Evolutionary conservation across 2,329 filamentous ascomycete genomes (phyloP).

Genomic region (Phaeosphaeriaceae sp.): DNA sequence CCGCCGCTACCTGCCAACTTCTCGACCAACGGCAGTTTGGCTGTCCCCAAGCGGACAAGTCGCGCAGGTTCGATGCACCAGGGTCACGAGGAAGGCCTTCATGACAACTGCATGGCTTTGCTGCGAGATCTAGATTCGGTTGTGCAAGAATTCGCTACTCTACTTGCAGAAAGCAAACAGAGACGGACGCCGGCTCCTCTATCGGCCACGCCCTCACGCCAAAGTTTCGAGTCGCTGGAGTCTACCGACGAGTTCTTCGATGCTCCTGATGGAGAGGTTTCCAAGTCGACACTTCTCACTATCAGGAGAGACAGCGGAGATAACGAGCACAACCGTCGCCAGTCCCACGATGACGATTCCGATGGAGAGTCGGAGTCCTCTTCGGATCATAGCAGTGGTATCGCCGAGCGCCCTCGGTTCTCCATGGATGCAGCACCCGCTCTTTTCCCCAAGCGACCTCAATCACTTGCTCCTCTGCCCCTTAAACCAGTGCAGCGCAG

Average conservation of each 20-base stretch:
- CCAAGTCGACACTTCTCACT: slow-evolving; percentile 71
- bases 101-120: slow-evolving; percentile 85
- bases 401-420: slow-evolving; percentile 46
- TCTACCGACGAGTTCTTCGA: slow-evolving; percentile 94
- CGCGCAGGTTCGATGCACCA: slow-evolving; percentile 50
- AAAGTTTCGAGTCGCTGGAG: slow-evolving; percentile 78
- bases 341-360: slow-evolving; percentile 48
- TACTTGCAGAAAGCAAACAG: slow-evolving; percentile 81
- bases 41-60: slow-evolving; percentile 44
- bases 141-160: slow-evolving; percentile 78
- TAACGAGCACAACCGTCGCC: slow-evolving; percentile 49
- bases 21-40: slow-evolving; percentile 35
- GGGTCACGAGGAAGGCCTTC: slow-evolving; percentile 66
- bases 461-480: slow-evolving; percentile 78
- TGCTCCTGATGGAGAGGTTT: slow-evolving; percentile 67
- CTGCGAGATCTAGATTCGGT: slow-evolving; percentile 84
- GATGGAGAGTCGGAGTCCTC: slow-evolving; percentile 68
- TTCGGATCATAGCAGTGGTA: slow-evolving; percentile 62
- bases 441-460: slow-evolving; percentile 78
- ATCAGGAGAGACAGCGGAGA: slow-evolving; percentile 74
- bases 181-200: slow-evolving; percentile 65
- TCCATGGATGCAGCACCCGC: slow-evolving; percentile 48
- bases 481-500: slow-evolving; percentile 73
- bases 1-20: slow-evolving; percentile 44
- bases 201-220: slow-evolving; percentile 54